Conservation (phyloP, 1,284 basidiomycete species). For the Nidula niveotomentosa region DNA sequence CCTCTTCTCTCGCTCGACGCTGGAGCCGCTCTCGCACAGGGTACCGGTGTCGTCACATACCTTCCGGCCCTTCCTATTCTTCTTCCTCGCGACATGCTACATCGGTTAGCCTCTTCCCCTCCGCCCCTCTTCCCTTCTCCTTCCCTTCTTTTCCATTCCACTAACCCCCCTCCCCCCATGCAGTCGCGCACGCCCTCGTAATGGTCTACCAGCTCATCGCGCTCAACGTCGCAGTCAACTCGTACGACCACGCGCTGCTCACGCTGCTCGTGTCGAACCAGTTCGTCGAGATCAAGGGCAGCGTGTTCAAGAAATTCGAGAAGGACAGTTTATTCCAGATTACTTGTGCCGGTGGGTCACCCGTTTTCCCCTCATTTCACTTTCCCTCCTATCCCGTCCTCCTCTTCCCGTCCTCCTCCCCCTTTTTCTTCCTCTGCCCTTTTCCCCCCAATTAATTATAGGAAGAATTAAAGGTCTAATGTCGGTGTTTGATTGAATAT, state of each 20-base stretch:
- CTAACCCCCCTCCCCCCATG: neutral
- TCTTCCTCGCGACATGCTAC: constrained; percentile 82
- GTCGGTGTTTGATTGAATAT: neutral
- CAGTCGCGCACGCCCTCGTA: constrained; percentile 90
- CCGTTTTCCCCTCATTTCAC: too few species aligned
- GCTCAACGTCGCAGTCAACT: constrained; percentile 97
- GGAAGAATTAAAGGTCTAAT: too few species aligned
- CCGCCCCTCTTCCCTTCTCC: neutral
- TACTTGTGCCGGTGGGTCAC: constrained; percentile 81
- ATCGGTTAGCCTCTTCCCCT: constrained; percentile 55
- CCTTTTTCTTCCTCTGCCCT: neutral
- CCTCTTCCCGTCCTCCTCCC: neutral
- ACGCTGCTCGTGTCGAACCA: constrained; percentile 97
- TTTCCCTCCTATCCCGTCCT: neutral
- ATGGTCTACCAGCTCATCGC: constrained; percentile 97
- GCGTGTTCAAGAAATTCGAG: constrained; percentile 99
- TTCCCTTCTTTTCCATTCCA: too few species aligned
- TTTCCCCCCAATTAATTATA: too few species aligned
- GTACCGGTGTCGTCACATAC: constrained; percentile 59
- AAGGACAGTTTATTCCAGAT: constrained; percentile 99
- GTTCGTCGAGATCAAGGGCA: constrained; percentile 99
- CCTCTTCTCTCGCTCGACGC: constrained; percentile 90
- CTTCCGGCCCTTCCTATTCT: constrained; percentile 83
- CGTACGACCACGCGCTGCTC: constrained; percentile 95
- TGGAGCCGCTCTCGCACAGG: constrained; percentile 72